Conservation (phyloP, 2,329 filamentous ascomycete genomes). For the Paraphoma chrysanthemicola region DNA sequence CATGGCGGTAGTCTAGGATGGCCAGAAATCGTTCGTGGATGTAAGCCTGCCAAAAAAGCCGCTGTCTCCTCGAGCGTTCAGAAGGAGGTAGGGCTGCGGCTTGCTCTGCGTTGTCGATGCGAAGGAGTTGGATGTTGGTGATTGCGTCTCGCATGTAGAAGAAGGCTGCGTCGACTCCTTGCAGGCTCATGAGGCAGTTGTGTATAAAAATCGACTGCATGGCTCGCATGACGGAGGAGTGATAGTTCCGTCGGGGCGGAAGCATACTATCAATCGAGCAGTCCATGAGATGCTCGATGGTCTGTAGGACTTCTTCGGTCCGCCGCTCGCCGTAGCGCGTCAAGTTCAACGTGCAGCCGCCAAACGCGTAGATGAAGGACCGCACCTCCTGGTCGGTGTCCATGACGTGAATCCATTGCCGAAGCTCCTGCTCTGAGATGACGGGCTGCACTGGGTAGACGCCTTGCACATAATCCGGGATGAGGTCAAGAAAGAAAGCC, state of each 20-base stretch:
- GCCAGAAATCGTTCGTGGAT: conserved; percentile 65
- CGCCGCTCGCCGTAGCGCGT: conserved; percentile 44
- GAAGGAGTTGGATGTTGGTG: conserved; percentile 47
- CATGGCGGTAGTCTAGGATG: conserved; percentile 58
- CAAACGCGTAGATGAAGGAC: conserved; percentile 55
- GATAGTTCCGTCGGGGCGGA: conserved; percentile 48
- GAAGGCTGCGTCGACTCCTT: conserved; percentile 58
- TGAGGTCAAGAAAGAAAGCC: conserved; percentile 51
- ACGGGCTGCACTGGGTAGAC: conserved; percentile 59
- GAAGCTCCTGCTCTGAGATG: conserved; percentile 52
- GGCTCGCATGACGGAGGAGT: conserved; percentile 54
- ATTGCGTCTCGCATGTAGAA: conserved; percentile 60
- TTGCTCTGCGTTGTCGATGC: conserved; percentile 51
- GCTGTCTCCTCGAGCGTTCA: conserved; percentile 54
- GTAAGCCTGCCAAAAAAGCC: conserved; percentile 64
- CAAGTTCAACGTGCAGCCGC: conserved; percentile 55
- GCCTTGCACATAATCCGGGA: conserved; percentile 53
- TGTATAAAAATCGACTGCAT: conserved; percentile 63
- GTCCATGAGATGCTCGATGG: conserved; percentile 43
- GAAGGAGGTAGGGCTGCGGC: conserved; percentile 39
- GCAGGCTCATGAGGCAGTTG: conserved; percentile 59
- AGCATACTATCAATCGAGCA: conserved; percentile 47
- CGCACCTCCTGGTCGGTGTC: conserved; percentile 46
- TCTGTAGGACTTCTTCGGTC: conserved; percentile 40
- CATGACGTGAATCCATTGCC: conserved; percentile 46